phyloP scores from a whole-genome alignment of 805 yeast species.

The Saccharomycopsis sp. region DNA sequence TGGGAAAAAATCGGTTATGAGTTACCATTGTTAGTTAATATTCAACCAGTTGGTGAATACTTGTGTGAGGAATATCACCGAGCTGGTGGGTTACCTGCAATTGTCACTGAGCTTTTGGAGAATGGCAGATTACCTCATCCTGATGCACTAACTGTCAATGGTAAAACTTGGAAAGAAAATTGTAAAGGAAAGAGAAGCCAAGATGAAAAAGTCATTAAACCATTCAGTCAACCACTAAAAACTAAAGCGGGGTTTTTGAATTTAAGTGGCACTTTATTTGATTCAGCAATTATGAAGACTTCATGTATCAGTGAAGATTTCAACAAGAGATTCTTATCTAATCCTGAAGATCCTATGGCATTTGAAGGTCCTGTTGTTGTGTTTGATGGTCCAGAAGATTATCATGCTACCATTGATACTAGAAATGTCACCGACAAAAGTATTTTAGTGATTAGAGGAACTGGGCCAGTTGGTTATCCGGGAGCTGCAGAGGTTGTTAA shows the following conservation, averaged over 20 bases:
- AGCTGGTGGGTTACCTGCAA: slow-evolving; percentile 25
- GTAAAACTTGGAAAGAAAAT: slow-evolving; percentile 22
- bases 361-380: slow-evolving; percentile 26
- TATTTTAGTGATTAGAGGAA: slow-evolving; percentile 26
- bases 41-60: slow-evolving; percentile 22
- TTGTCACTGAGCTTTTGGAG: slow-evolving; percentile 23
- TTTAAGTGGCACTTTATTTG: slow-evolving; percentile 25
- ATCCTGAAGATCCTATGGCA: slow-evolving; percentile 25
- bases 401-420: slow-evolving; percentile 23
- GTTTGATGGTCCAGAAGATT: slow-evolving; percentile 27
- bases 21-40: slow-evolving; percentile 19
- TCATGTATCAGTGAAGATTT: slow-evolving; percentile 25
- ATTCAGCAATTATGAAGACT: slow-evolving; percentile 27
- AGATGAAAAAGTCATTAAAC: slow-evolving; percentile 23
- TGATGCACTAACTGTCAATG: slow-evolving; percentile 22
- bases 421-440: slow-evolving; percentile 21
- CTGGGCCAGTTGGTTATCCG: slow-evolving; percentile 27
- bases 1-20: slow-evolving; percentile 22
- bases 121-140: slow-evolving; percentile 23
- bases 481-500: slow-evolving; percentile 28
- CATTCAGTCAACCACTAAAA: slow-evolving; percentile 22
- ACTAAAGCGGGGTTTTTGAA: slow-evolving; percentile 24
- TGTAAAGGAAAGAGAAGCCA: slow-evolving; percentile 17
- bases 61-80: slow-evolving; percentile 25
- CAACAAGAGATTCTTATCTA: slow-evolving; percentile 21